phyloP scores from a whole-genome alignment of 2,329 filamentous ascomycete species.

The Aspergillus persii region DNA sequence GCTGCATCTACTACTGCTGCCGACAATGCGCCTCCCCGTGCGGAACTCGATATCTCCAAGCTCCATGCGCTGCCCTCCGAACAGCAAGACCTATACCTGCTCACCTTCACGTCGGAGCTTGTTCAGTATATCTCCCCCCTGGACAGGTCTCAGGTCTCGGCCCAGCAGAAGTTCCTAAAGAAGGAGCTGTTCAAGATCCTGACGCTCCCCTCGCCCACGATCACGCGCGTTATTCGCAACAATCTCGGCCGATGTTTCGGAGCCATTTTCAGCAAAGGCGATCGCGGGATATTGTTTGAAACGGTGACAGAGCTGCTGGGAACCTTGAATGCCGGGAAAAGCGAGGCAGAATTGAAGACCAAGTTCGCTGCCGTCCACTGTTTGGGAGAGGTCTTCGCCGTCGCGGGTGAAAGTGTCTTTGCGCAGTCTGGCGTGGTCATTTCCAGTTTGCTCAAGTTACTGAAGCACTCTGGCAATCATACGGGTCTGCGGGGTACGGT shows the following conservation, averaged over 20 bases:
- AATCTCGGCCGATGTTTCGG: conserved; percentile 82
- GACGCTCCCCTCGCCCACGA: conserved; percentile 74
- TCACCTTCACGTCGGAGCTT: conserved; percentile 82
- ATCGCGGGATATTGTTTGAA: conserved; percentile 89
- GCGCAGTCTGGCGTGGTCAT: conserved; percentile 74
- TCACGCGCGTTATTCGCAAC: conserved; percentile 84
- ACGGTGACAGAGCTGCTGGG: conserved; percentile 83
- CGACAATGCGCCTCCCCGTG: conserved; percentile 34
- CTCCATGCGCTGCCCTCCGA: conserved; percentile 85
- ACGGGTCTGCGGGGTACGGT: conserved; percentile 77
- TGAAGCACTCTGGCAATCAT: conserved; percentile 77
- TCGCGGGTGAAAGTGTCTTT: conserved; percentile 91
- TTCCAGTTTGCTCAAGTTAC: conserved; percentile 68
- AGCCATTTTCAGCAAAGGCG: conserved; percentile 78
- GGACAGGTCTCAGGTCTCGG: conserved; percentile 74
- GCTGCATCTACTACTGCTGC: conserved; percentile 33
- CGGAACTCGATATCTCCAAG: conserved; percentile 83
- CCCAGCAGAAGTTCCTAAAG: conserved; percentile 88
- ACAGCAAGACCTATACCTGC: conserved; percentile 91
- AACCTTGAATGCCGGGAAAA: conserved; percentile 71
- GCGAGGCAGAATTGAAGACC: conserved; percentile 71
- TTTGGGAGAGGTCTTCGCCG: conserved; percentile 82
- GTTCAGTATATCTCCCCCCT: conserved; percentile 72
- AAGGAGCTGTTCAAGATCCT: conserved; percentile 93
- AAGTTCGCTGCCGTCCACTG: conserved; percentile 88